phyloP scores from a whole-genome alignment of 352 stramenopile species.

The Phytophthora hybrid region DNA sequence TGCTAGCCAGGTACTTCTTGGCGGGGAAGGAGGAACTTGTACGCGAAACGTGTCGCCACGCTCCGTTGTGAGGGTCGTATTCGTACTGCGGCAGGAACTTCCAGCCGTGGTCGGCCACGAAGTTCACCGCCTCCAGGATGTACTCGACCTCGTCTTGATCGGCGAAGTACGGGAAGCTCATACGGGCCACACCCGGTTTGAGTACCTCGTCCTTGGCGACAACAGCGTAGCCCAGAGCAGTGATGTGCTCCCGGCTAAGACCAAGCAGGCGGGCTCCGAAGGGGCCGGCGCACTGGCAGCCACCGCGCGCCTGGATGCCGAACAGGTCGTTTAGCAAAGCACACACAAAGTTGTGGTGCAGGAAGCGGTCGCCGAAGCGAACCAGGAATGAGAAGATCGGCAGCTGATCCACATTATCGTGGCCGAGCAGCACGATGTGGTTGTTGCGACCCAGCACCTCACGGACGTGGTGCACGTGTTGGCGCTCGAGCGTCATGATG shows the following conservation, averaged over 20 bases:
- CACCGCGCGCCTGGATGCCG: constrained; percentile 88
- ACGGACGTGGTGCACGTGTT: constrained; percentile 50
- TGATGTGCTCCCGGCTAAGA: constrained; percentile 74
- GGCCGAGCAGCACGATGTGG: constrained; percentile 91
- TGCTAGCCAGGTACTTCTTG: constrained; percentile 38
- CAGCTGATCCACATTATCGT: constrained; percentile 61
- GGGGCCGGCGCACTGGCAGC: constrained; percentile 91
- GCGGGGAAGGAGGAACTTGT: constrained; percentile 20
- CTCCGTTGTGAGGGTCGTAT: constrained; percentile 94
- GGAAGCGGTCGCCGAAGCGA: constrained; percentile 85
- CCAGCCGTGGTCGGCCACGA: constrained; percentile 93
- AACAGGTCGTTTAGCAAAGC: constrained; percentile 98
- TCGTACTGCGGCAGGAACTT: constrained; percentile 95
- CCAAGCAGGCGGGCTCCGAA: constrained; percentile 95
- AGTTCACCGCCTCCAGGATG: constrained; percentile 93
- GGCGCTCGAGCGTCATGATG: constrained; percentile 70
- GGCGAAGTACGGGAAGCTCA: constrained; percentile 94
- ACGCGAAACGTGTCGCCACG: constrained; percentile 83
- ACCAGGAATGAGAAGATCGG: constrained; percentile 97
- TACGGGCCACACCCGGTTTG: constrained; percentile 94
- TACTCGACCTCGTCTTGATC: constrained; percentile 91
- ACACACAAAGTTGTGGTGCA: constrained; percentile 99
- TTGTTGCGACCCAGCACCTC: constrained; percentile 55
- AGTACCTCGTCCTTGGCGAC: constrained; percentile 94
- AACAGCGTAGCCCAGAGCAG: constrained; percentile 86